Percentiles rank a stretch among this genome's conserved stretches.
These are phyloP conservation scores for Heterobasidion occidentale DNA, from an alignment of 1,284 basidiomycete species.

Conservation along the genomic window DNA sequence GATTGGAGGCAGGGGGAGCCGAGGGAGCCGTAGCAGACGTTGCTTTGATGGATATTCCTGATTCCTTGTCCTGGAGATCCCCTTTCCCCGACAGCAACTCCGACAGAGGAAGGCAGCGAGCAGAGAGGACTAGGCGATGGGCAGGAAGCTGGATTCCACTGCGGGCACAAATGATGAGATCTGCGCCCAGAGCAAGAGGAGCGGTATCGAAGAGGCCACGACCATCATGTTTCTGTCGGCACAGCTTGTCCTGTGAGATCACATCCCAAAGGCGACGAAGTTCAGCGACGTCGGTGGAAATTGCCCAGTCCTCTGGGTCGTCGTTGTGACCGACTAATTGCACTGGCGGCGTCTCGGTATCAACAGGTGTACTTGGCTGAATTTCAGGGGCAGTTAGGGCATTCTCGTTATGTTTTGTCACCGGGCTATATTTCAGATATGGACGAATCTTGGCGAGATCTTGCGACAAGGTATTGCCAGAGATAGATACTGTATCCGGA, in stretches of 20 bases:
- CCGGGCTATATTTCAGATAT: conserved; percentile 20
- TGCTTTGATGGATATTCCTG: conserved; percentile 22
- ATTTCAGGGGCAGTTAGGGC: conserved; percentile 1
- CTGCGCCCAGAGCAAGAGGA: conserved; percentile 45
- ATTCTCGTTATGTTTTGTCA: conserved; percentile 5
- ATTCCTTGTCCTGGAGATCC: conserved; percentile 21
- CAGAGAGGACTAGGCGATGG: conserved; percentile 60
- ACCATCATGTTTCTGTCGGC: conserved; percentile 15
- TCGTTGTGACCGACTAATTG: conserved; percentile 19
- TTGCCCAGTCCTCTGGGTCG: conserved; percentile 29
- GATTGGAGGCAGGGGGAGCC: conserved; percentile 1
- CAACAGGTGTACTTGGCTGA: not conserved
- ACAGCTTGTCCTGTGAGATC: conserved; percentile 19
- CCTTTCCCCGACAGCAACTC: conserved; percentile 31
- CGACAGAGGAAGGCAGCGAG: conserved; percentile 47
- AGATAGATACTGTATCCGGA: conserved; percentile 49
- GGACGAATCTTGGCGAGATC: conserved; percentile 67
- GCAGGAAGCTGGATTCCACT: conserved; percentile 42
- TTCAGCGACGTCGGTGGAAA: conserved; percentile 33
- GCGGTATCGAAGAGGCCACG: conserved; percentile 13
- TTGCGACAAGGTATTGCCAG: conserved; percentile 55
- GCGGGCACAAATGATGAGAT: conserved; percentile 47
- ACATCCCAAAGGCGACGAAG: conserved; percentile 34
- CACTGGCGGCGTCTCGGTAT: not conserved
- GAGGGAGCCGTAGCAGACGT: conserved; percentile 12